phyloP scores from a whole-genome alignment of 169 alveolate genomes.

The Eimeria falciformis region DNA sequence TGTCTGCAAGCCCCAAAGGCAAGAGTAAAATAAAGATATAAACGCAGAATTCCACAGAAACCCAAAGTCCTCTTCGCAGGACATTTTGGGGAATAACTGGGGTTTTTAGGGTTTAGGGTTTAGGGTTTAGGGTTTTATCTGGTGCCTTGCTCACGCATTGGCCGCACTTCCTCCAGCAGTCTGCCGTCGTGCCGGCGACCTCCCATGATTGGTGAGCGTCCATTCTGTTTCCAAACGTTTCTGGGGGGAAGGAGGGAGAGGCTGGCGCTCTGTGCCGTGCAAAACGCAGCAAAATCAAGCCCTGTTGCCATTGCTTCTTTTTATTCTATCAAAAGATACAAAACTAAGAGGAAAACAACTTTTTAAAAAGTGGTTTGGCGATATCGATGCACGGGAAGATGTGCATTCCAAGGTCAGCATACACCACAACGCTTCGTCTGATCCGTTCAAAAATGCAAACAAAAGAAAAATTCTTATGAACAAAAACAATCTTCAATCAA shows the following conservation, averaged over 20 bases:
- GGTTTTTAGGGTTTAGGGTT: not conserved
- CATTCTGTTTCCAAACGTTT: not conserved
- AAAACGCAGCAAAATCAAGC: not conserved
- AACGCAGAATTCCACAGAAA: not conserved
- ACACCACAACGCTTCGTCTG: no score
- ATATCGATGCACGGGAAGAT: no score
- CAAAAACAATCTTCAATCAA: no score
- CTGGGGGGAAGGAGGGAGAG: slow-evolving; percentile 22
- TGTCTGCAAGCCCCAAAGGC: not conserved
- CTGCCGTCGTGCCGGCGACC: slow-evolving; percentile 10
- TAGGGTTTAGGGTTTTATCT: slow-evolving; percentile 7
- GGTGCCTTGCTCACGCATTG: slow-evolving; percentile 22
- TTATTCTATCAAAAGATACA: no score
- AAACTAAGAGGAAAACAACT: no score
- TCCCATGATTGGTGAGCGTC: not conserved
- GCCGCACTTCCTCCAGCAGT: slow-evolving; percentile 22
- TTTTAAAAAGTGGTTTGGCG: no score
- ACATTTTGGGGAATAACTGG: not conserved
- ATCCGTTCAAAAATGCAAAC: no score
- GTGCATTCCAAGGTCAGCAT: no score
- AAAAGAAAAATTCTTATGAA: no score
- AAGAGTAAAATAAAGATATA: not conserved
- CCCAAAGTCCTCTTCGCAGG: not conserved
- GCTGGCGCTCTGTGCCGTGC: not conserved
- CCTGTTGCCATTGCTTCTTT: not conserved